Conservation (phyloP, 2,329 filamentous ascomycete genomes). For the Colletotrichum musicola region DNA sequence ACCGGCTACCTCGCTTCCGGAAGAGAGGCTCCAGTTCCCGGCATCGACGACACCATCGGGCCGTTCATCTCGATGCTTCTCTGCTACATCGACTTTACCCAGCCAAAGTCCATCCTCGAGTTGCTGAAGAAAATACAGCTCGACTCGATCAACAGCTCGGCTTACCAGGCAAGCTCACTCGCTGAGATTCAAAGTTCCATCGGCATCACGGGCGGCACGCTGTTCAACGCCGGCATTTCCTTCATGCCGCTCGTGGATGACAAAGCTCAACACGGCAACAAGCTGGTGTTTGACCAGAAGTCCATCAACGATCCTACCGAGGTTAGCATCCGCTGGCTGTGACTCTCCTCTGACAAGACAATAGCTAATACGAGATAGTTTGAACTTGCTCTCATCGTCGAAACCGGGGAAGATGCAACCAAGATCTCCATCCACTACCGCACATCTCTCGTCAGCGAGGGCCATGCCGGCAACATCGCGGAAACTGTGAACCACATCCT, state of each 20-base stretch:
- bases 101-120: conserved; percentile 57
- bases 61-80: conserved; percentile 67
- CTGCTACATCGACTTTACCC: conserved; percentile 50
- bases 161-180: conserved; percentile 63
- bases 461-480: conserved; percentile 47
- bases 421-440: conserved; percentile 32
- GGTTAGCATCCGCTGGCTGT: background rate
- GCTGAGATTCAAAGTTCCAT: conserved; percentile 57
- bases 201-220: conserved; percentile 38
- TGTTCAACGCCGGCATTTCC: conserved; percentile 51
- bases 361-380: background rate
- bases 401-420: conserved; percentile 12
- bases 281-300: conserved; percentile 21
- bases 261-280: conserved; percentile 41
- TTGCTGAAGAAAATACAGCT: conserved; percentile 58
- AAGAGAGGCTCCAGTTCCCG: conserved; percentile 62
- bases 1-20: conserved; percentile 68
- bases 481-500: conserved; percentile 46
- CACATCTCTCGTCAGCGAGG: conserved; percentile 32
- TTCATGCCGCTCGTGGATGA: conserved; percentile 36
- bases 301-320: conserved; percentile 15
- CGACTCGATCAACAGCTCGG: conserved; percentile 59
- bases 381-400: conserved; percentile 19
- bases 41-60: conserved; percentile 62
- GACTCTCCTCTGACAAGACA: background rate